Conservation (phyloP, 1,139 yeast genomes). For the Yamadazyma membranifaciens region DNA sequence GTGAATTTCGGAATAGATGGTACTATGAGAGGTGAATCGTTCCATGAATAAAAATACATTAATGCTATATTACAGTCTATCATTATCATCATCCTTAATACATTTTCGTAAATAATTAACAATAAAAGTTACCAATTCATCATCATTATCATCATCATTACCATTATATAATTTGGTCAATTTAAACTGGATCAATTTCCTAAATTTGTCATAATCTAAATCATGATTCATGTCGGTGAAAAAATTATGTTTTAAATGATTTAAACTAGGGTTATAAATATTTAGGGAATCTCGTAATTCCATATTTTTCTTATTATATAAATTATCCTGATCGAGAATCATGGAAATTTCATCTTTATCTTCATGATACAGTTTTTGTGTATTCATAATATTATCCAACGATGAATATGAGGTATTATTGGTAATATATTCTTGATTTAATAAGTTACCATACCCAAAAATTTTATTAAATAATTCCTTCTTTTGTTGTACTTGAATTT, state of each 20-base stretch:
- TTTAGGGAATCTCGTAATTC: constrained; percentile 19
- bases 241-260: constrained; percentile 17
- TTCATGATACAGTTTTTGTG: constrained; percentile 41
- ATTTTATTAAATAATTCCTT: constrained; percentile 37
- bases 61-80: constrained; percentile 5
- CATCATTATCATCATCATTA: constrained; percentile 13
- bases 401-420: constrained; percentile 43
- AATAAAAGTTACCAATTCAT: constrained; percentile 30
- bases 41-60: not conserved
- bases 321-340: constrained; percentile 36
- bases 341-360: constrained; percentile 41
- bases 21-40: too few species aligned
- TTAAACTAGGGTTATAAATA: constrained; percentile 5
- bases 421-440: constrained; percentile 43
- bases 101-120: constrained; percentile 30
- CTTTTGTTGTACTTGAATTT: constrained; percentile 43
- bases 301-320: constrained; percentile 26
- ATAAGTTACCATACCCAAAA: constrained; percentile 39
- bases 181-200: constrained; percentile 21
- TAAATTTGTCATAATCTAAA: constrained; percentile 28
- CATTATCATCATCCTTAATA: constrained; percentile 18
- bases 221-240: too few species aligned
- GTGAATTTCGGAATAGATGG: not conserved
- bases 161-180: constrained; percentile 28
- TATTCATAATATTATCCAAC: constrained; percentile 34